Evolutionary conservation across 2,329 filamentous ascomycete genomes (phyloP).

Genomic region (Ampelomyces quisqualis): DNA sequence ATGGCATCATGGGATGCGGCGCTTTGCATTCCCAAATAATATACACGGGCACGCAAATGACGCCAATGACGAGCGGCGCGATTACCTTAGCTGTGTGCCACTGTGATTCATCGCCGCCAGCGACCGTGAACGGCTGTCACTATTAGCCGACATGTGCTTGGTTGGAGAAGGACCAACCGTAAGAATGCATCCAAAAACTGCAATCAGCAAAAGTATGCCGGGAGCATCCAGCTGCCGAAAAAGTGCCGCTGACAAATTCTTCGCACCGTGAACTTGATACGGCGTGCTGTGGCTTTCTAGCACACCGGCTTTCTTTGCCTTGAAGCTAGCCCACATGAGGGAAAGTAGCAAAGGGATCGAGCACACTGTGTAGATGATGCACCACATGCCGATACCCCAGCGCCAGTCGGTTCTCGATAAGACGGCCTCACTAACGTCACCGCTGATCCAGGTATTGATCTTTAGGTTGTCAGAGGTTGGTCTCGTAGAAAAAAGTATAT

Average conservation of each 20-base stretch:
- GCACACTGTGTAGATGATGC: conserved; percentile 59
- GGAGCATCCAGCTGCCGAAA: conserved; percentile 59
- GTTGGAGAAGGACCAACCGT: conserved; percentile 18
- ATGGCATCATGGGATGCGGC: conserved; percentile 59
- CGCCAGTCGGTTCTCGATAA: conserved; percentile 56
- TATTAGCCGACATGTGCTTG: not conserved
- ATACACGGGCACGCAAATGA: conserved; percentile 53
- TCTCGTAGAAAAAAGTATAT: too few relatives aligned
- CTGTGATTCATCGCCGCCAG: conserved; percentile 49
- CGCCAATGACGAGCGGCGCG: conserved; percentile 54
- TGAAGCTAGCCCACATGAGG: conserved; percentile 53
- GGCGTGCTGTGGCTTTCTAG: conserved; percentile 50
- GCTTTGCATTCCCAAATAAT: conserved; percentile 57
- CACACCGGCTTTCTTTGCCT: conserved; percentile 52
- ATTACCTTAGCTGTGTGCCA: conserved; percentile 57
- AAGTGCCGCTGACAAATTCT: conserved; percentile 46
- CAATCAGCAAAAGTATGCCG: conserved; percentile 52
- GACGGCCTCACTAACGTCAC: conserved; percentile 57
- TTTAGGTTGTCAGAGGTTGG: too few relatives aligned
- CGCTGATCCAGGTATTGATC: conserved; percentile 65
- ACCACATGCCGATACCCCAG: conserved; percentile 64
- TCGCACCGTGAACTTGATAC: conserved; percentile 46
- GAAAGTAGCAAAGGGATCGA: conserved; percentile 57
- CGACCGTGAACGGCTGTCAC: conserved; percentile 54
- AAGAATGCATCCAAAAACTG: conserved; percentile 52